Evolutionary conservation across 768 basidiomycete genomes (phyloP).

Genomic region (Phylloporus scabripes): DNA sequence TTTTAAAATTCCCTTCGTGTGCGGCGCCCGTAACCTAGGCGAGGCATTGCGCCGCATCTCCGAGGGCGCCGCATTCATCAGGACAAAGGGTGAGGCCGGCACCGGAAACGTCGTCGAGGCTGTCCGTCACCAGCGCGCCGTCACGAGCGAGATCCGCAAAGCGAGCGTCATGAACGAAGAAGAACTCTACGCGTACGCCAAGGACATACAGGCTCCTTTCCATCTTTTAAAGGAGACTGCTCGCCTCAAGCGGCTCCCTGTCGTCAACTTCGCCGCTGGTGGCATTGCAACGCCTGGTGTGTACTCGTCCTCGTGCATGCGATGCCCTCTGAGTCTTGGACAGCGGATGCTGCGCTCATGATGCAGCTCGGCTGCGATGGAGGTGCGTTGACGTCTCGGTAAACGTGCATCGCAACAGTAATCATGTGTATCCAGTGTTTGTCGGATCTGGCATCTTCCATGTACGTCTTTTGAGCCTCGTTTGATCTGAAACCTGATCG

Average conservation of each 20-base stretch:
- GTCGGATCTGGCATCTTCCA: slow-evolving; percentile 98
- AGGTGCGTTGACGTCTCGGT: slow-evolving; percentile 45
- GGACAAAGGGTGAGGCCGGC: slow-evolving; percentile 92
- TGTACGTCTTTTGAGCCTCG: slow-evolving; percentile 41
- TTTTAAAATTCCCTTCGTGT: slow-evolving; percentile 95
- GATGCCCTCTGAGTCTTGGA: background rate
- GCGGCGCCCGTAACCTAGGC: slow-evolving; percentile 91
- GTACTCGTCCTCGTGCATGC: slow-evolving; percentile 11
- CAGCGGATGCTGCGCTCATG: slow-evolving; percentile 95
- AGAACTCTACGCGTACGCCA: slow-evolving; percentile 90
- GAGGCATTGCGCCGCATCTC: slow-evolving; percentile 95
- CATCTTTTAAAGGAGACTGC: slow-evolving; percentile 95
- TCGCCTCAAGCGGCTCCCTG: slow-evolving; percentile 86
- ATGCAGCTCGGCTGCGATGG: slow-evolving; percentile 98
- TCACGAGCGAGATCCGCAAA: slow-evolving; percentile 79
- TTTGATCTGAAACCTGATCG: background rate
- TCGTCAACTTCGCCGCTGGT: slow-evolving; percentile 96
- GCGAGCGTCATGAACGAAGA: slow-evolving; percentile 89
- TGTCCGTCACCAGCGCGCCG: slow-evolving; percentile 84
- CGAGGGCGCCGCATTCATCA: slow-evolving; percentile 97
- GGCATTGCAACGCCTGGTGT: slow-evolving; percentile 87
- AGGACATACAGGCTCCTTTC: slow-evolving; percentile 89
- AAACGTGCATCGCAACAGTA: background rate
- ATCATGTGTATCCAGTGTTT: slow-evolving; percentile 56
- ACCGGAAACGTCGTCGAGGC: slow-evolving; percentile 92